These are phyloP conservation scores for Basidioascus undulatus DNA, from an alignment of 768 basidiomycete genomes.

Conservation along the genomic window DNA sequence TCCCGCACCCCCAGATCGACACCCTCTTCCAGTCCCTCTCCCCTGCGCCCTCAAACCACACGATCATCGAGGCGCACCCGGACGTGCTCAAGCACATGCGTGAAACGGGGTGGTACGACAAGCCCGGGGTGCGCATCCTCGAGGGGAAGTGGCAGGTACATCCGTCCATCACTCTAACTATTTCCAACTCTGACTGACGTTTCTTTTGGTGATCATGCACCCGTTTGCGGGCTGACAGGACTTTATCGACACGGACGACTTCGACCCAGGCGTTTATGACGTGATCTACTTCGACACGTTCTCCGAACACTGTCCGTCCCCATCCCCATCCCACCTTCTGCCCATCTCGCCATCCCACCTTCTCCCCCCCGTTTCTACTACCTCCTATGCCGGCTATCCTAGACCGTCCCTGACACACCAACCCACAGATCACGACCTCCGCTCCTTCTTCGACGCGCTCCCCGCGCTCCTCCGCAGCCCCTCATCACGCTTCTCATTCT, in stretches of 20 bases:
- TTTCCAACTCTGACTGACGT: conserved; percentile 9
- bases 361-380: background rate
- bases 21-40: conserved; percentile 43
- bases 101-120: conserved; percentile 46
- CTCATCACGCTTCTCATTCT: conserved; percentile 74
- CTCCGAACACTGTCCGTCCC: conserved; percentile 49
- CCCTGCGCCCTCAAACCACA: conserved; percentile 40
- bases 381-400: background rate
- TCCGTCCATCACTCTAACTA: too few species aligned
- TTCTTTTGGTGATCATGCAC: background rate
- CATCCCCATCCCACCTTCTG: background rate
- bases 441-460: conserved; percentile 53
- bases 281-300: conserved; percentile 82
- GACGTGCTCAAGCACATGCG: conserved; percentile 70
- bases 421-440: conserved; percentile 28
- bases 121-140: conserved; percentile 48
- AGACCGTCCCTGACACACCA: conserved; percentile 6
- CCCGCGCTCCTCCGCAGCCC: conserved; percentile 50
- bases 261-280: conserved; percentile 62
- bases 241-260: conserved; percentile 30
- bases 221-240: too few species aligned
- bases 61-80: conserved; percentile 83
- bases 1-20: too few species aligned
- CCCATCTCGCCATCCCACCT: background rate
- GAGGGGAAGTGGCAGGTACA: conserved; percentile 82